phyloP scores from a whole-genome alignment of 441 rosid genomes.

The Gossypium trilobum region DNA sequence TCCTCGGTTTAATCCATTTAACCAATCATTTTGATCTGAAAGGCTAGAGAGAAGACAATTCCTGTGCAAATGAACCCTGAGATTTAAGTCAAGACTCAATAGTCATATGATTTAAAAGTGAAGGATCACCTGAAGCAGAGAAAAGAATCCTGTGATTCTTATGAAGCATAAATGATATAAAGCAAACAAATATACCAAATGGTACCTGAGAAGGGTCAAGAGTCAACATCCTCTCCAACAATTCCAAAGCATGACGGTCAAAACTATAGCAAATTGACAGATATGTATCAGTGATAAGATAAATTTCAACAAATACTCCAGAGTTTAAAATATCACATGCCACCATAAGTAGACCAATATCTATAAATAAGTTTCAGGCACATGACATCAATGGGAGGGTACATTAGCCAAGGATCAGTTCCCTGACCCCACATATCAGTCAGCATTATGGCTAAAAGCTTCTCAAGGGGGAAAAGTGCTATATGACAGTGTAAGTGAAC shows the following conservation, averaged over 20 bases:
- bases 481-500: slow-evolving; percentile 17
- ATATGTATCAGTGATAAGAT: background rate
- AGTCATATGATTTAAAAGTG: background rate
- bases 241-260: slow-evolving; percentile 88
- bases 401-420: background rate
- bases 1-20: background rate
- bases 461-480: background rate
- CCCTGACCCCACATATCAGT: background rate
- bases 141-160: background rate
- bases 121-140: background rate
- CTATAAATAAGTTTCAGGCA: background rate
- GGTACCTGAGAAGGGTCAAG: slow-evolving; percentile 93
- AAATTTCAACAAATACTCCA: background rate
- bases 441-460: background rate
- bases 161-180: background rate
- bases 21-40: background rate
- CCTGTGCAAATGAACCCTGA: background rate
- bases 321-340: background rate
- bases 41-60: background rate
- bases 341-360: background rate
- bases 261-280: slow-evolving; percentile 35
- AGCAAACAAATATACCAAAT: background rate
- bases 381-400: background rate
- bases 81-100: background rate
- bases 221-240: slow-evolving; percentile 79